Conservation (phyloP, 306 rosid genomes). For the Fragaria nilgerrensis region DNA sequence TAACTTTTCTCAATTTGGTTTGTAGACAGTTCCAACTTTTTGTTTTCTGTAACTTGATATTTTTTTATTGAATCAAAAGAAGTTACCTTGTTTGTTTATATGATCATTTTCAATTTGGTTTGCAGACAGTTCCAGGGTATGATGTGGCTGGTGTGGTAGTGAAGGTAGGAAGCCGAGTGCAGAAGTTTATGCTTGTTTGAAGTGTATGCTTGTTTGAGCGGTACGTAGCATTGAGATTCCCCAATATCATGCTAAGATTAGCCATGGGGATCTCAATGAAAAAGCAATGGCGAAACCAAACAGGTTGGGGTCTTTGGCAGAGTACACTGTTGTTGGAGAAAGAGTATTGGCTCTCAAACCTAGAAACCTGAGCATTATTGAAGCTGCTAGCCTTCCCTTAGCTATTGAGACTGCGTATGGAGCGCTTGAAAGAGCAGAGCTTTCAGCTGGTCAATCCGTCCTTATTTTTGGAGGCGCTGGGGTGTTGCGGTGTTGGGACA, state of each 20-base stretch:
- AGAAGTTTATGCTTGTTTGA: slow-evolving; percentile 63
- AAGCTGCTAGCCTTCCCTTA: slow-evolving; percentile 79
- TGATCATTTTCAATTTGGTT: not conserved
- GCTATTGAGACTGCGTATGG: slow-evolving; percentile 64
- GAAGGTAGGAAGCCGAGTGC: slow-evolving; percentile 60
- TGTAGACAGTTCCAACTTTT: no score
- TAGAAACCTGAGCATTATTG: slow-evolving; percentile 52
- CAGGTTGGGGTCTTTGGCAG: slow-evolving; percentile 56
- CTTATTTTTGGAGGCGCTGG: no score
- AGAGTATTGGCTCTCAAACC: slow-evolving; percentile 60
- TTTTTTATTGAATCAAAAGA: no score
- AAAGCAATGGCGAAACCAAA: slow-evolving; percentile 33
- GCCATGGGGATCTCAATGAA: slow-evolving; percentile 49
- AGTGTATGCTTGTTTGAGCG: slow-evolving; percentile 28
- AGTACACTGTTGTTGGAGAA: slow-evolving; percentile 67
- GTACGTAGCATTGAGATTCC: no score
- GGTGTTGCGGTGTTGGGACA: no score
- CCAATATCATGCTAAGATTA: no score
- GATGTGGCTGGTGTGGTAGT: slow-evolving; percentile 74
- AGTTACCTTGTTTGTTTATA: not conserved
- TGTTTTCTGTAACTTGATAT: no score
- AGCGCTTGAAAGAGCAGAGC: slow-evolving; percentile 48
- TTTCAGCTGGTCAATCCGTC: no score
- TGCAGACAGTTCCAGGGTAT: slow-evolving; percentile 53
- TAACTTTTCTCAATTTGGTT: no score